phyloP scores from a whole-genome alignment of 2,329 filamentous ascomycete genomes.

The Coniochaeta sp. region DNA sequence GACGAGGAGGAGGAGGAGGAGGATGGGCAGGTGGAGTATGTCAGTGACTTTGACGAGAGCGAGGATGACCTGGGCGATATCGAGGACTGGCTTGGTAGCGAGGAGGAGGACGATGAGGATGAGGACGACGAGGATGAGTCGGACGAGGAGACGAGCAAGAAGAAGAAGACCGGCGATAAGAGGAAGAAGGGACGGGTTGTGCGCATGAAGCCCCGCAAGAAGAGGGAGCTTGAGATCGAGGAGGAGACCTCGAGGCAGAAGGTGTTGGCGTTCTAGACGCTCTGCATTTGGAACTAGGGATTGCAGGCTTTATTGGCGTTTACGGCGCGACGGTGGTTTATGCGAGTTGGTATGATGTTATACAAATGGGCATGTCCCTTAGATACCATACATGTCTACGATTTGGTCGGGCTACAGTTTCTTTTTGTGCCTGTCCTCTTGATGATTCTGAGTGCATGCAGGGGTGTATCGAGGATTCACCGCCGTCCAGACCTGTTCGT shows the following conservation, averaged over 20 bases:
- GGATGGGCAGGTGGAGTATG: slow-evolving; percentile 79
- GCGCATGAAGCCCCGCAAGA: slow-evolving; percentile 48
- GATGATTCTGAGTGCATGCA: too few species aligned
- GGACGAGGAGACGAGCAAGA: slow-evolving; percentile 45
- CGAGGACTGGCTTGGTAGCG: slow-evolving; percentile 87
- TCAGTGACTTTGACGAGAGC: slow-evolving; percentile 82
- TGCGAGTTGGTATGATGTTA: neutral
- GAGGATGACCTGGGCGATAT: slow-evolving; percentile 74
- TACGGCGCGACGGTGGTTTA: neutral
- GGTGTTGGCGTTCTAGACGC: slow-evolving; percentile 20
- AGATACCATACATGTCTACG: neutral
- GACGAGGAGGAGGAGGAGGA: slow-evolving; percentile 68
- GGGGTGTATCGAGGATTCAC: too few species aligned
- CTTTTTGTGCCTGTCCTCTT: neutral
- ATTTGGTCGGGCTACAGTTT: neutral
- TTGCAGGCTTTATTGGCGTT: slow-evolving; percentile 2
- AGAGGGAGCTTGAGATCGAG: slow-evolving; percentile 76
- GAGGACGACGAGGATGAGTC: slow-evolving; percentile 52
- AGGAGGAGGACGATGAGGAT: slow-evolving; percentile 52
- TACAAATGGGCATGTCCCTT: neutral
- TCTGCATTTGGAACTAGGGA: slow-evolving; percentile 7
- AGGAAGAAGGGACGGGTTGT: slow-evolving; percentile 42
- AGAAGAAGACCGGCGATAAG: slow-evolving; percentile 51
- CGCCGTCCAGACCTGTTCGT: too few species aligned
- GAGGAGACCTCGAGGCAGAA: slow-evolving; percentile 44